These are phyloP conservation scores for Grosmannia serpens DNA, from an alignment of 2,329 filamentous ascomycete species.

Conservation along the genomic window DNA sequence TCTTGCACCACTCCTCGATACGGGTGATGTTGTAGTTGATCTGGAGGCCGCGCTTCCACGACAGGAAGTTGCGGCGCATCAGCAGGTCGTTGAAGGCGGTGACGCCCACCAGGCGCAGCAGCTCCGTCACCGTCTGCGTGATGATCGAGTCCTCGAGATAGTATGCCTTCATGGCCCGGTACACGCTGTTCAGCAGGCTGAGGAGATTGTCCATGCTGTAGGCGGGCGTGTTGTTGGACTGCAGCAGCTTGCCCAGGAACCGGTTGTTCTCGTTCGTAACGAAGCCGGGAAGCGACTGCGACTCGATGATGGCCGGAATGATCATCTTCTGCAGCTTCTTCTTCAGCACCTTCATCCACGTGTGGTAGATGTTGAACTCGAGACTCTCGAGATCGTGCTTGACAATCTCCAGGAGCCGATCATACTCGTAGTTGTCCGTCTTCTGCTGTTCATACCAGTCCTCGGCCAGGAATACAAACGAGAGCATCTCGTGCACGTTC, in stretches of 20 bases:
- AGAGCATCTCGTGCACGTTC: slow-evolving; percentile 99
- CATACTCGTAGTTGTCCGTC: slow-evolving; percentile 98
- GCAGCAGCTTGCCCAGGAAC: slow-evolving; percentile 92
- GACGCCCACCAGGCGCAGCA: slow-evolving; percentile 85
- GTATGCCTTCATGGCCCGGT: slow-evolving; percentile 97
- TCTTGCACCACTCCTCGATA: slow-evolving; percentile 99
- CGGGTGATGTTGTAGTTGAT: slow-evolving; percentile 99
- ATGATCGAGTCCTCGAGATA: slow-evolving; percentile 95
- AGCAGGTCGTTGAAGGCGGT: slow-evolving; percentile 97
- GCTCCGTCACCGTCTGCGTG: slow-evolving; percentile 87
- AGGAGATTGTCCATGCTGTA: slow-evolving; percentile 99
- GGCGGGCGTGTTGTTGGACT: slow-evolving; percentile 81
- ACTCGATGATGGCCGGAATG: slow-evolving; percentile 97
- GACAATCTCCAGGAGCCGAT: slow-evolving; percentile 92
- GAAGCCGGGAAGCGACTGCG: slow-evolving; percentile 93
- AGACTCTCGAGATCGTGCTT: slow-evolving; percentile 97
- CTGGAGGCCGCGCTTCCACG: slow-evolving; percentile 97
- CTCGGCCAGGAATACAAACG: slow-evolving; percentile 96
- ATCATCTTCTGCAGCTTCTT: slow-evolving; percentile 99
- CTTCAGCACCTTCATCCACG: slow-evolving; percentile 99
- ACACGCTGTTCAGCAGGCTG: slow-evolving; percentile 90
- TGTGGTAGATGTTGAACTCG: slow-evolving; percentile 99
- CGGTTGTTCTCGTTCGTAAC: slow-evolving; percentile 98
- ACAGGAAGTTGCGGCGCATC: slow-evolving; percentile 96
- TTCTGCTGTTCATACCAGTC: slow-evolving; percentile 99